Evolutionary conservation across 106 monocot genomes (phyloP).

Genomic region (Narthecium ossifragum): DNA sequence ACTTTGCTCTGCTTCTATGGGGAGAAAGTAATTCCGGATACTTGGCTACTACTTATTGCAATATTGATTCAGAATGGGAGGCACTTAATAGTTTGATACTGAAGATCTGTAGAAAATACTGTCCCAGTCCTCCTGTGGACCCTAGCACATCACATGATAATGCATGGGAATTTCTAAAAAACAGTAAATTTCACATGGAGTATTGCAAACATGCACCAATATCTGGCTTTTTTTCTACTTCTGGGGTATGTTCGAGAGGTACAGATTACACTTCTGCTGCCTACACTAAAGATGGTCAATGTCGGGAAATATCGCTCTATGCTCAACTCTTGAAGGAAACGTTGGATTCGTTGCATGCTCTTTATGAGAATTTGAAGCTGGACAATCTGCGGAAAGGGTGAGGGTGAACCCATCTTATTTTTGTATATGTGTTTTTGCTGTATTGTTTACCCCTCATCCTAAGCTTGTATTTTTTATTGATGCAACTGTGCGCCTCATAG

Average conservation of each 20-base stretch:
- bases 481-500: too few relatives aligned
- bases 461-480: too few relatives aligned
- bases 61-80: conserved; percentile 78
- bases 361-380: conserved; percentile 93
- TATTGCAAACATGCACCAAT: conserved; percentile 33
- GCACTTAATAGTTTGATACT: conserved; percentile 41
- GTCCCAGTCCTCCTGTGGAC: conserved; percentile 7
- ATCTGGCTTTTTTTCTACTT: conserved; percentile 19
- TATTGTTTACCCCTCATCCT: too few relatives aligned
- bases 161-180: conserved; percentile 67
- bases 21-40: conserved; percentile 31
- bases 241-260: not conserved
- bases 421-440: not conserved
- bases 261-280: conserved; percentile 3
- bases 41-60: conserved; percentile 29
- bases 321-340: conserved; percentile 48
- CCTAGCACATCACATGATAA: conserved; percentile 11
- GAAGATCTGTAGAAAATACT: conserved; percentile 46
- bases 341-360: conserved; percentile 78
- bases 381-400: conserved; percentile 79
- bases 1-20: conserved; percentile 67
- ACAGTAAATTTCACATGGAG: conserved; percentile 57
- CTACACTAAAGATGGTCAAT: conserved; percentile 17
- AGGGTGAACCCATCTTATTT: conserved; percentile 10
- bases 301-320: conserved; percentile 35